Conservation (phyloP, 2,329 filamentous ascomycete genomes). For the Epichloe aotearoae region DNA sequence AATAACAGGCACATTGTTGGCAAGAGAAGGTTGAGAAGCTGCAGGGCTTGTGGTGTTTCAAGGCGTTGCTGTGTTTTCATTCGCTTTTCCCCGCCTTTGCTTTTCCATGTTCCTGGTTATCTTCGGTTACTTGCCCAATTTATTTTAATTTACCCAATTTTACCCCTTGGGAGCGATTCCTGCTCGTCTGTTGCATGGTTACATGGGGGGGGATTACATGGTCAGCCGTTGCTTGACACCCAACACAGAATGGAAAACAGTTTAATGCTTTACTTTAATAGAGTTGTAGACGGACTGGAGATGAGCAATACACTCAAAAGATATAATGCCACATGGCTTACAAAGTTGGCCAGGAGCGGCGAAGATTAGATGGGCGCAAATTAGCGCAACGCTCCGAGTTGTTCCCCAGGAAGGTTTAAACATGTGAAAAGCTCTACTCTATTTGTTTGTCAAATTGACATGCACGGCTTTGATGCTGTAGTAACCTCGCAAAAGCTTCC, state of each 20-base stretch:
- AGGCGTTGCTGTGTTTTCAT: slow-evolving; percentile 1
- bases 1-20: neutral
- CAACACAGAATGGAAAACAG: neutral
- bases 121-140: neutral
- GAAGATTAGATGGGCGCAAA: no score
- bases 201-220: neutral
- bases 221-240: neutral
- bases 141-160: neutral
- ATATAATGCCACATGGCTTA: no score
- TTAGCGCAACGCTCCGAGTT: no score
- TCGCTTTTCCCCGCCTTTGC: neutral
- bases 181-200: neutral
- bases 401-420: no score
- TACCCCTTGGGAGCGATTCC: neutral
- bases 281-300: neutral
- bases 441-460: slow-evolving; percentile 13
- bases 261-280: neutral
- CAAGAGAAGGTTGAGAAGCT: slow-evolving; percentile 2
- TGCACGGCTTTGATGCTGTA: slow-evolving; percentile 18
- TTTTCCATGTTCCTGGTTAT: neutral
- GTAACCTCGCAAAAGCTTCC: slow-evolving; percentile 16
- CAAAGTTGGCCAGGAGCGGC: no score
- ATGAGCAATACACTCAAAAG: no score
- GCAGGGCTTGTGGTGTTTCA: slow-evolving; percentile 6
- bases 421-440: neutral